Conservation (phyloP, 2,329 filamentous ascomycete genomes). For the Pseudopyrenochaeta lycopersici region DNA sequence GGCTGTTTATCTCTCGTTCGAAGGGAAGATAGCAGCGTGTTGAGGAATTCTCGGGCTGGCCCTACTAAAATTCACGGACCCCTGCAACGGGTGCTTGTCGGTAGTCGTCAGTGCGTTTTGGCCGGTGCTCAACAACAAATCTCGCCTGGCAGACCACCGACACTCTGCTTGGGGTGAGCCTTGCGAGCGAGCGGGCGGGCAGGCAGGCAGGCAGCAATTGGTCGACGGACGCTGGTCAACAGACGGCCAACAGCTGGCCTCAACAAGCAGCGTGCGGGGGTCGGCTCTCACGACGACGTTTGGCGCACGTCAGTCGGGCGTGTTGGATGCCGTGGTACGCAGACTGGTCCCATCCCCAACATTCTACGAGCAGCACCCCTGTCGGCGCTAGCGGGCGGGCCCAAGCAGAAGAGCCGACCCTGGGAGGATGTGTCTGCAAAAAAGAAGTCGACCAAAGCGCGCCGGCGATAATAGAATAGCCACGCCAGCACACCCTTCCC, state of each 20-base stretch:
- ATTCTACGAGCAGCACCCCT: slow-evolving; percentile 9
- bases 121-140: slow-evolving; percentile 39
- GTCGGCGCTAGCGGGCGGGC: slow-evolving; percentile 16
- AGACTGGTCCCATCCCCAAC: slow-evolving; percentile 4
- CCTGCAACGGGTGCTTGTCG: slow-evolving; percentile 35
- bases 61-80: slow-evolving; percentile 41
- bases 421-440: slow-evolving; percentile 27
- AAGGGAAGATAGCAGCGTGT: slow-evolving; percentile 33
- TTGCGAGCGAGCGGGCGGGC: slow-evolving; percentile 23
- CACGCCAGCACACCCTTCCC: slow-evolving; percentile 27
- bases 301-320: neutral
- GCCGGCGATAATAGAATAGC: slow-evolving; percentile 29
- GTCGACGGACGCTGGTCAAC: slow-evolving; percentile 4
- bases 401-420: slow-evolving; percentile 15
- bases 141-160: slow-evolving; percentile 19
- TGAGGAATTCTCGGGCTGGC: slow-evolving; percentile 42
- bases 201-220: slow-evolving; percentile 2
- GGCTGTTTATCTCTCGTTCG: slow-evolving; percentile 41
- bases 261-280: slow-evolving; percentile 17
- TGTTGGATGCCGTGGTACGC: neutral
- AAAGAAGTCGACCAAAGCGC: slow-evolving; percentile 37
- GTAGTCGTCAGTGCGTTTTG: slow-evolving; percentile 22
- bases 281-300: neutral
- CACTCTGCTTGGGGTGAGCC: slow-evolving; percentile 3
- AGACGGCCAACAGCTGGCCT: too few species aligned